Base-by-base conservation (phyloP, 257 asterid species). In the Thymus mandschuricus region DNA sequence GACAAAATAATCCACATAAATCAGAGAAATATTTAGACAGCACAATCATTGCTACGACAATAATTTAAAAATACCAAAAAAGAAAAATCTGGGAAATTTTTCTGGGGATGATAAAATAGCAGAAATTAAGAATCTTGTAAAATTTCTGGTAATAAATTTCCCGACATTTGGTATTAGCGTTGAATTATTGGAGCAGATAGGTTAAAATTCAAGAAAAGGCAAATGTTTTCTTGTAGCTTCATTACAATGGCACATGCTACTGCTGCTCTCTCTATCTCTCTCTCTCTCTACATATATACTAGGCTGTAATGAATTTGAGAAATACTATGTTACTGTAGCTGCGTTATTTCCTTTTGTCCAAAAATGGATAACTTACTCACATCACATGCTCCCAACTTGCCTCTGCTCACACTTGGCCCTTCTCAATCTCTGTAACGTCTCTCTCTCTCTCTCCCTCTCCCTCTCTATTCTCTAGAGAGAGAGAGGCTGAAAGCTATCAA, bases 401-500 rank as follows among this genome's bases (percentile, higher is more conserved):
- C 55, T 48, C 54, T 44, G 21, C 21, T 21, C 21, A 21, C 21
- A 21, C 21, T 21, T 21, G 21, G 21, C 21, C 21, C 21, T 21
- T 21, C n/a, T n/a, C n/a, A n/a, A n/a, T n/a, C n/a, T n/a, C 21
- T 21, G 21, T 21, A 21, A 21, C 21, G 21, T 21, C 21, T 21
- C 60, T 27, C 8, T 10, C 38, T 33, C 50, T 61, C 51, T 63
- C 59, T 44, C 13, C 12, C 65, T 57, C 74, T 9, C 64, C 55
- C 44, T 40, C 64, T 73, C 64, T 72, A 51, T 55, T 73, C 64
- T 72, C 48, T 46, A 72, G 68, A 68, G 72, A 50, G 58, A 49
- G 61, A 27, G 65, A 70, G 76, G 70, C 74, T 68, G 45, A 61
- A 52, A 60, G 46, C 60, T 52, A 80, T 80, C 84, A 68, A 76